Evolutionary conservation across 306 rosid genomes (phyloP), one percentile per base, ranked within the genome.

Genomic region (Luffa acutangula): DNA sequence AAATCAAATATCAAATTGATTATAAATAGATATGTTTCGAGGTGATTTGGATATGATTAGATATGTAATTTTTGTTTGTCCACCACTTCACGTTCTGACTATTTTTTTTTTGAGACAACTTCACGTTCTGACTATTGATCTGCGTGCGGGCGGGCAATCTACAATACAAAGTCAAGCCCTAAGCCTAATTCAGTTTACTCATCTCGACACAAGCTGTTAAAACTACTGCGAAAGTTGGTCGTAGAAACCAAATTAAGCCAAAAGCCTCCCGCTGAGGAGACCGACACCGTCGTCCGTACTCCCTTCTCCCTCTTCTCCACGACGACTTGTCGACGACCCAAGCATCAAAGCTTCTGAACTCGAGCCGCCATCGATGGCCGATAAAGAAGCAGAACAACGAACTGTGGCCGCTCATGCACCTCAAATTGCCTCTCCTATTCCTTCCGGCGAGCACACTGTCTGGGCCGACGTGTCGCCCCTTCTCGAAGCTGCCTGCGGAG

Each of bases 391-490:
- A 39, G 83, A 43, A 62, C 86, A 83, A 81, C 79, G 86, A 10
- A 57, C 77, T 3, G n/a, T 43, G 65, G 86, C 36, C 60, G 70
- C 83, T 17, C 41, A 75, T 81, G 6, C 72, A 10, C 80, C 87
- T 72, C 83, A 84, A 36, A 87, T 85, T 73, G 11, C 85, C 76
- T 76, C 69, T 12, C 51, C 93, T 83, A 87, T 92, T 88, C 94
- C 93, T 81, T 87, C 93, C 75, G 92, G 89, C 78, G 93, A 92
- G 9, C 85, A 89, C 84, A 74, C 93, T 64, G 91, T 89, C 21
- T 95, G 98, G 98, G 91, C 93, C 53, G 97, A 95, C 78, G 91
- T 90, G 1, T 92, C 97, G 1, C 88, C 90, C 13, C 97, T 95
- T 52, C 97, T 95, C 77, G 81, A 89, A 20, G 90, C 91, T 83